Evolutionary conservation across 495 filamentous ascomycete genomes (phyloP).

Genomic region (Tuber indicum): DNA sequence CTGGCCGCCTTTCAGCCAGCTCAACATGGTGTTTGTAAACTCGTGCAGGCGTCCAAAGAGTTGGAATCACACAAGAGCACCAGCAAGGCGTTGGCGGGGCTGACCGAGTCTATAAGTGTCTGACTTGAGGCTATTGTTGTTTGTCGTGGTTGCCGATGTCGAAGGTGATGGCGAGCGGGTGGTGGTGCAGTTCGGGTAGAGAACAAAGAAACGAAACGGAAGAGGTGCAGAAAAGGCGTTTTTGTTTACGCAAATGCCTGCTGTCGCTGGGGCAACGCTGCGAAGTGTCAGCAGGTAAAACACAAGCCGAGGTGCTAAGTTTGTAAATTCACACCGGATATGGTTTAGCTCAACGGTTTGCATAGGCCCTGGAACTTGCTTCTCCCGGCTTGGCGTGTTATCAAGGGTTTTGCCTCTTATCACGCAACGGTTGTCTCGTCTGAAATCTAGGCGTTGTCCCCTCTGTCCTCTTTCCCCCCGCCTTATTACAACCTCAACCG

Average conservation of each 20-base stretch:
- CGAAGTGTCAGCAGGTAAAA: background rate
- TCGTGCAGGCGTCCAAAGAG: conserved; percentile 9
- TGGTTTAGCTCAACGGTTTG: background rate
- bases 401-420: background rate
- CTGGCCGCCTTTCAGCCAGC: conserved; percentile 44
- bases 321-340: background rate
- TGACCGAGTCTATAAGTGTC: background rate
- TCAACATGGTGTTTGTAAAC: conserved; percentile 41
- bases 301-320: background rate
- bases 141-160: conserved; percentile 8
- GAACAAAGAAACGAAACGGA: conserved; percentile 27
- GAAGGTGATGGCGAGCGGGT: conserved; percentile 7
- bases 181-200: conserved; percentile 22
- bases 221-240: conserved; percentile 14
- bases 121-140: background rate
- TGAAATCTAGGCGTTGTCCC: background rate
- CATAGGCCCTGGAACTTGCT: background rate
- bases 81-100: background rate
- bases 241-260: conserved; percentile 25
- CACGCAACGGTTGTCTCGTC: conserved; percentile 4
- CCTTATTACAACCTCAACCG: conserved; percentile 7
- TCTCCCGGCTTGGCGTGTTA: background rate
- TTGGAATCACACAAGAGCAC: background rate
- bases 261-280: conserved; percentile 30
- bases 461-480: background rate